phyloP scores from a whole-genome alignment of 2,329 filamentous ascomycete genomes.

The Fusarium sp. region DNA sequence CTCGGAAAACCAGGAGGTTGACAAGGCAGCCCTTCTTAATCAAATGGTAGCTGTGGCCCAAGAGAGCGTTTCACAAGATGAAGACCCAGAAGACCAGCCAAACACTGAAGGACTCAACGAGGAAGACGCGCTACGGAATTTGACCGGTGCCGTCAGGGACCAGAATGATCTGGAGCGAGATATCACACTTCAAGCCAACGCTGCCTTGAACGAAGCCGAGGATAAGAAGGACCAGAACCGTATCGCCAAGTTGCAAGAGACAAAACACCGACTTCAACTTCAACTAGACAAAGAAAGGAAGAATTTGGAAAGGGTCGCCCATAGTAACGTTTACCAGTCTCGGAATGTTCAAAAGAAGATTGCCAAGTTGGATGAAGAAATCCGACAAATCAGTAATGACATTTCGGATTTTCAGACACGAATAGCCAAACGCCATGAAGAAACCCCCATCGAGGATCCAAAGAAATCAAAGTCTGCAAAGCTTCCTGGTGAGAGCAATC shows the following conservation, averaged over 20 bases:
- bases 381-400: conserved; percentile 75
- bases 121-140: conserved; percentile 67
- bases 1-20: conserved; percentile 37
- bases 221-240: conserved; percentile 72
- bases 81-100: conserved; percentile 7
- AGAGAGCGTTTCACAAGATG: conserved; percentile 32
- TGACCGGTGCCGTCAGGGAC: conserved; percentile 78
- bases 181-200: conserved; percentile 73
- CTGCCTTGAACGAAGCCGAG: conserved; percentile 69
- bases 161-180: conserved; percentile 93
- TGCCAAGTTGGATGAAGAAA: conserved; percentile 71
- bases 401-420: conserved; percentile 82
- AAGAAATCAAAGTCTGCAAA: conserved; percentile 64
- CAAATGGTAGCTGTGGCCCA: conserved; percentile 50
- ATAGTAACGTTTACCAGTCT: conserved; percentile 61
- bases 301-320: conserved; percentile 55
- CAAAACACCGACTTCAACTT: conserved; percentile 68
- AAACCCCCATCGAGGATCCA: conserved; percentile 57
- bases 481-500: conserved; percentile 81
- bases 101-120: conserved; percentile 61
- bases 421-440: conserved; percentile 78
- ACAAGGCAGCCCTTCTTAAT: conserved; percentile 43
- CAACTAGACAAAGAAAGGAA: conserved; percentile 70
- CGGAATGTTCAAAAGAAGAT: conserved; percentile 73
- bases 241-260: conserved; percentile 67